These are phyloP conservation scores for Arthroderma sp. DNA, from an alignment of 2,329 filamentous ascomycete species.

Conservation along the genomic window DNA sequence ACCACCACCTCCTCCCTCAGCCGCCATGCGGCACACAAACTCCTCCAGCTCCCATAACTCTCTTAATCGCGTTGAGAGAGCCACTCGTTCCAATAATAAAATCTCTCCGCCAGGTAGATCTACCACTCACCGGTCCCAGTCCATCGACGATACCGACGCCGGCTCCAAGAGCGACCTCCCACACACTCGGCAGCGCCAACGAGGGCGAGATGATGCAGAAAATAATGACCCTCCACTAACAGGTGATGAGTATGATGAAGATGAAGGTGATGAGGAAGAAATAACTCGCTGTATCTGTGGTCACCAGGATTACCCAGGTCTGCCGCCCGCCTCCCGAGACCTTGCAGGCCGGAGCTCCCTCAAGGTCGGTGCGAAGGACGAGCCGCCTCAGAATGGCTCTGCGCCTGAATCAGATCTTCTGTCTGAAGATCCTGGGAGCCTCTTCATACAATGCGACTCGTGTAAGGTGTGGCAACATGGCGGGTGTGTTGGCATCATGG, in stretches of 20 bases:
- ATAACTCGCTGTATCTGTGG: conserved; percentile 92
- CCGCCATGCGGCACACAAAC: conserved; percentile 63
- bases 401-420: conserved; percentile 47
- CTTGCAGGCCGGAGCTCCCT: conserved; percentile 45
- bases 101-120: conserved; percentile 62
- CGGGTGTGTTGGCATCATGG: conserved; percentile 92
- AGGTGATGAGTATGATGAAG: conserved; percentile 32
- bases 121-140: conserved; percentile 44
- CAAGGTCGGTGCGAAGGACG: conserved; percentile 43
- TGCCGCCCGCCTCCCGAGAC: conserved; percentile 45
- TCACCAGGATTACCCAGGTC: conserved; percentile 86
- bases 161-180: conserved; percentile 46
- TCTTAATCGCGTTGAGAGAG: conserved; percentile 62
- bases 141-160: conserved; percentile 41
- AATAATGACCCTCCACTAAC: conserved; percentile 41
- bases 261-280: conserved; percentile 73
- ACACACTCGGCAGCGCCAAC: conserved; percentile 65
- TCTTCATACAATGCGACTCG: conserved; percentile 95
- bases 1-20: conserved; percentile 38
- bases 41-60: conserved; percentile 58
- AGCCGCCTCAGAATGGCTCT: conserved; percentile 45
- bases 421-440: conserved; percentile 75
- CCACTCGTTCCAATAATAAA: conserved; percentile 58
- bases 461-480: conserved; percentile 99
- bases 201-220: conserved; percentile 51